phyloP scores from a whole-genome alignment of 2,329 filamentous ascomycete genomes.

The Rutstroemia sydowiana region DNA sequence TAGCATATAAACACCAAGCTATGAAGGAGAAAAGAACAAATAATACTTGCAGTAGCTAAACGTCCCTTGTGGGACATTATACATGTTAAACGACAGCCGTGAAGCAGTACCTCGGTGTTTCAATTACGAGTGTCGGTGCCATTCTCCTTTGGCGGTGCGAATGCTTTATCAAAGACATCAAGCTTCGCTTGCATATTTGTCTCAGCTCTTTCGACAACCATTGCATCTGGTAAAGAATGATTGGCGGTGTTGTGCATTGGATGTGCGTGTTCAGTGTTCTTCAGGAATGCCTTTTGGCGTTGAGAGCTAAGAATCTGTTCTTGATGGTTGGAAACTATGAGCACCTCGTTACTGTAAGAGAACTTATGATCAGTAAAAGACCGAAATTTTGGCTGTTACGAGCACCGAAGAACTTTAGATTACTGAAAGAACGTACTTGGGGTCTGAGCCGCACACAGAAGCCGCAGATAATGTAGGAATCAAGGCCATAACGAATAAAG shows the following conservation, averaged over 20 bases:
- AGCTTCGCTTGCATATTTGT: background rate
- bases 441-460: background rate
- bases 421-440: background rate
- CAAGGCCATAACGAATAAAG: background rate
- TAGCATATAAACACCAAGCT: no score
- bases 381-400: background rate
- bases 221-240: background rate
- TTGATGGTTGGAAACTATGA: background rate
- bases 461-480: background rate
- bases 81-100: no score
- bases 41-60: no score
- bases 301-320: background rate
- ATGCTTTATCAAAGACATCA: background rate
- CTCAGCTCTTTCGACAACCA: background rate
- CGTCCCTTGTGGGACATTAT: no score
- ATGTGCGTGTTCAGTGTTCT: background rate
- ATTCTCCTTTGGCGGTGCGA: background rate
- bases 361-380: background rate
- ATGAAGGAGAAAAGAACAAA: no score
- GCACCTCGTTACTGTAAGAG: background rate
- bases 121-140: background rate
- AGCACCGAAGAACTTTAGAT: background rate
- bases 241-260: background rate
- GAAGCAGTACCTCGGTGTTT: no score
- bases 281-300: background rate